Evolutionary conservation across 2,329 filamentous ascomycete genomes (phyloP).

Genomic region (Penicillium paneum): DNA sequence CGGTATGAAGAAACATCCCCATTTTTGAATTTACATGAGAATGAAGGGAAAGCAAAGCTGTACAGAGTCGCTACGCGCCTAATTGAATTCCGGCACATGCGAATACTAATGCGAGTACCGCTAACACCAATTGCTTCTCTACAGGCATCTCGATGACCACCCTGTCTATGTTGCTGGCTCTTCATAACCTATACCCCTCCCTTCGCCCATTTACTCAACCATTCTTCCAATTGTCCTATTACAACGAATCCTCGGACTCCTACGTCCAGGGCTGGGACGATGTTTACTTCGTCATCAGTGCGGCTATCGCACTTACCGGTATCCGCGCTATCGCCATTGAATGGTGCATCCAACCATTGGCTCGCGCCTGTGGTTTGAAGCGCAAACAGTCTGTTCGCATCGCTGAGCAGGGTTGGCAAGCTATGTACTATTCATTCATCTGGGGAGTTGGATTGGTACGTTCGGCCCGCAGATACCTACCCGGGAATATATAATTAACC

Average conservation of each 20-base stretch:
- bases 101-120: conserved; percentile 6
- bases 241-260: conserved; percentile 62
- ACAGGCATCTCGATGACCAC: conserved; percentile 82
- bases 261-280: conserved; percentile 81
- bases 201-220: conserved; percentile 75
- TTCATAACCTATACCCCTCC: conserved; percentile 78
- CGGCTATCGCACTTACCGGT: conserved; percentile 80
- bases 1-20: conserved; percentile 53
- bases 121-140: conserved; percentile 16
- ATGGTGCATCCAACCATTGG: conserved; percentile 77
- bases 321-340: conserved; percentile 83
- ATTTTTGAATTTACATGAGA: neutral
- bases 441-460: conserved; percentile 82
- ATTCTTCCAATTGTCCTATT: conserved; percentile 85
- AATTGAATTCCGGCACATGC: neutral
- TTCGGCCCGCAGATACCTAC: conserved; percentile 10
- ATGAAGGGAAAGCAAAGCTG: neutral
- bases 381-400: conserved; percentile 80
- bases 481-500: conserved; percentile 7
- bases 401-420: conserved; percentile 89
- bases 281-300: conserved; percentile 70
- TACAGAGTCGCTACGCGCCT: neutral
- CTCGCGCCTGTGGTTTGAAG: conserved; percentile 66
- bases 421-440: conserved; percentile 77
- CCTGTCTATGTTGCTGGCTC: conserved; percentile 74